phyloP scores from a whole-genome alignment of 1,139 yeast species.

The Diutina mesorugosa region DNA sequence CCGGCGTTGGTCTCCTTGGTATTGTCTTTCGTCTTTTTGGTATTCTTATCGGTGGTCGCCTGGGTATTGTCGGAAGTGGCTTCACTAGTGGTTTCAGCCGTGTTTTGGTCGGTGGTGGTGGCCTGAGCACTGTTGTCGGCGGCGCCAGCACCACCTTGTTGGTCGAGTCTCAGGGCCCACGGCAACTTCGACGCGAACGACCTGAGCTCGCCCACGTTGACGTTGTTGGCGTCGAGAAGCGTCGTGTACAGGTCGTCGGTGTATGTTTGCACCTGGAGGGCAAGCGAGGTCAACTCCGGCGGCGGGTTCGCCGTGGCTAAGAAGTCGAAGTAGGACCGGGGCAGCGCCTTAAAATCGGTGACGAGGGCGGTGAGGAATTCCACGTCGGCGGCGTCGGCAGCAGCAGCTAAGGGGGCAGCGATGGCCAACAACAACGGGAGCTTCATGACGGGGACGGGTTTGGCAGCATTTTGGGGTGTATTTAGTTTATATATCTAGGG shows the following conservation, averaged over 20 bases:
- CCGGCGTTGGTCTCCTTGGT: background rate
- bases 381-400: conserved; percentile 14
- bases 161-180: conserved; percentile 25
- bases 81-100: background rate
- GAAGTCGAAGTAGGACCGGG: conserved; percentile 15
- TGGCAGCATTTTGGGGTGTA: background rate
- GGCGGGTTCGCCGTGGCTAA: conserved; percentile 24
- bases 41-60: background rate
- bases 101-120: conserved; percentile 2
- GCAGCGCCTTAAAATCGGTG: conserved; percentile 17
- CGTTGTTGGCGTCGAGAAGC: conserved; percentile 14
- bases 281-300: conserved; percentile 21
- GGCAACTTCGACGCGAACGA: conserved; percentile 28
- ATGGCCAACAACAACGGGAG: conserved; percentile 7
- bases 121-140: conserved; percentile 5
- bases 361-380: conserved; percentile 29
- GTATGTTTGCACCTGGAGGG: conserved; percentile 24
- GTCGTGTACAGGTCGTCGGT: conserved; percentile 29
- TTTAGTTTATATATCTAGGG: background rate
- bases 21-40: background rate
- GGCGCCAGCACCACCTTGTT: conserved; percentile 6
- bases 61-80: background rate
- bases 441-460: conserved; percentile 9
- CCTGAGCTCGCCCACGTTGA: conserved; percentile 15
- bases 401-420: conserved; percentile 13